phyloP scores from a whole-genome alignment of 192 early-diverging fungal species.

The Podila clonocystis region DNA sequence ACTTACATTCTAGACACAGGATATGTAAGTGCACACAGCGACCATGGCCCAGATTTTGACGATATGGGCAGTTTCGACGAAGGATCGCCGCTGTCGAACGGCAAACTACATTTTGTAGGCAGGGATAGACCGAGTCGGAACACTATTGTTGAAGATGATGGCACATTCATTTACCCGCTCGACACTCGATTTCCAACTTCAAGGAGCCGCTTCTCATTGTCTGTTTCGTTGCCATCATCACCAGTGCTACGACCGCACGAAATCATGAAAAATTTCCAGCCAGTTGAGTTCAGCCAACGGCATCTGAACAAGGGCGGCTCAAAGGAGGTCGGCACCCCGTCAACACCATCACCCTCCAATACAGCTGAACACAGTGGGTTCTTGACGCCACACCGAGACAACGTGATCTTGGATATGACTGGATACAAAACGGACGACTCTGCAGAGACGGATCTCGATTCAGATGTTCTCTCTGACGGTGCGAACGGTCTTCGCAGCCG shows the following conservation, averaged over 20 bases:
- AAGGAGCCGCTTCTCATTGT: slow-evolving; percentile 12
- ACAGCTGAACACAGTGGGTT: not conserved
- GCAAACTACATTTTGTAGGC: not conserved
- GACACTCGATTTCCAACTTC: too few species aligned
- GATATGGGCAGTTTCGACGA: slow-evolving; percentile 16
- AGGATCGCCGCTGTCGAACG: not conserved
- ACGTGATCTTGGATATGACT: slow-evolving; percentile 48
- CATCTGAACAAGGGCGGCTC: not conserved
- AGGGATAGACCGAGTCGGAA: not conserved
- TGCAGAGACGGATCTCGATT: slow-evolving; percentile 29
- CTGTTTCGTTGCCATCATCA: slow-evolving; percentile 26
- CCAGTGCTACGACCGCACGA: slow-evolving; percentile 22
- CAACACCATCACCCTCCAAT: too few species aligned
- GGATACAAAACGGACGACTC: slow-evolving; percentile 51
- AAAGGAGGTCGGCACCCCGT: not conserved
- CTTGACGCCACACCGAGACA: slow-evolving; percentile 8
- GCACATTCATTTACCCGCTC: not conserved
- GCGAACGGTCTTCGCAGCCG: not conserved
- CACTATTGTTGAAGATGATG: not conserved
- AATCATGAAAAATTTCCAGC: slow-evolving; percentile 40
- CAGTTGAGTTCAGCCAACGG: slow-evolving; percentile 12
- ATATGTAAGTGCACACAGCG: slow-evolving; percentile 47
- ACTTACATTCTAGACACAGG: slow-evolving; percentile 12
- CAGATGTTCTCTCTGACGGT: slow-evolving; percentile 4
- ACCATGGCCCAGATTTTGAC: slow-evolving; percentile 45